Base-by-base conservation (phyloP, 2,329 filamentous ascomycete species). In the Diplodia sapinea region DNA sequence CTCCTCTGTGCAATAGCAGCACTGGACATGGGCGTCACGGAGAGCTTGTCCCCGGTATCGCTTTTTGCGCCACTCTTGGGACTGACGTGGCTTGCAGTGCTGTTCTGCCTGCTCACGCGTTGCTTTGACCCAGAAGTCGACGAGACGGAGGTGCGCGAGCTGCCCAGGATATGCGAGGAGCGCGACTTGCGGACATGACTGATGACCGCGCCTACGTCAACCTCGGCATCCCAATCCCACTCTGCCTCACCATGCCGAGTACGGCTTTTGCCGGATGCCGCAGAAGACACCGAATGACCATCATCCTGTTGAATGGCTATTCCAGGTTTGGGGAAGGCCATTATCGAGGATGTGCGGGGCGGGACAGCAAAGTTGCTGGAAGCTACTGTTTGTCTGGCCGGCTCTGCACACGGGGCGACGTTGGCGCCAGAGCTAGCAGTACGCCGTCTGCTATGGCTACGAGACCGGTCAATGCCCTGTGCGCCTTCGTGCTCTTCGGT, bases 341-440 rank as follows among this genome's bases (percentile, higher is more conserved):
- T 51, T 15, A 47, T 51, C 36, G 50, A 47, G 26, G 51, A 54
- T 13, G 36, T 51, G 33, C 49, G 50, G 23, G 63, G 33, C 5
- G 51, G 63, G 5, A 56, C 36, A 23, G 38, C 33, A 13, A 54
- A 20, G n/a, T 51, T 31, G 3, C 38, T 33, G 6, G 61, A 52
- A n/a, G 47, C 23, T 17, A 38, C 61, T 38, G 49, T 13, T 20
- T 61, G 40, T 2, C 26, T 20, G 17, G 33, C 31, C n/a, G 31
- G 15, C 6, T 52, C 61, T 40, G 47, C 40, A n/a, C 57, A 64
- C 8, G 76, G 73, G 8, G 70, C 64, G 8, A 77, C 70, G 13
- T 74, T 73, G 17, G 76, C 73, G 29, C 73, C 77, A 52, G 75
- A 77, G 13, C 74, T 75, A 20, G 77, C 76, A 15, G 77, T 79